Evolutionary conservation across 2,329 filamentous ascomycete genomes (phyloP), one percentile per base, ranked within the genome.

Genomic region (Colletotrichum scovillei): DNA sequence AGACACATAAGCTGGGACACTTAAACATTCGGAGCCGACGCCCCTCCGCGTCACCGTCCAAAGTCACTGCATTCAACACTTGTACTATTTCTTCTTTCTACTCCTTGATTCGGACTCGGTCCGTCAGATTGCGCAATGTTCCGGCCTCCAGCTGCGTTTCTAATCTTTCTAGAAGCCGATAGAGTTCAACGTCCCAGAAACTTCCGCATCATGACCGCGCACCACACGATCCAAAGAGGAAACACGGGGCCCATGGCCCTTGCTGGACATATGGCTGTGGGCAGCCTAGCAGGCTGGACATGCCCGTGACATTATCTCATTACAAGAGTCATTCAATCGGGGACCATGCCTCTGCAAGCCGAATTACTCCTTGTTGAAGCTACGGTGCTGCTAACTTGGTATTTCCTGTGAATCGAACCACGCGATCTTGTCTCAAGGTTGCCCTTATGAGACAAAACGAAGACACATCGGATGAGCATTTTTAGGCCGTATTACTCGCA

Each of bases 381-480:
- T 53, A 26, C 24, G 32, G 26, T 49, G 3, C 26, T 26, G 14
- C 49, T 38, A 55, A 30, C 8, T 24, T 42, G 46, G 24, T 42
- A 32, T 66, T 66, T 59, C 42, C 42, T 56, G 24, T 56, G 8
- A 38, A 26, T 35, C 35, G 22, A 67, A 42, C 49, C 56, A 32
- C 46, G 49, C 46, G 35, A 26, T 16, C 28, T 12, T 62, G 49
- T 68, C 56, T 71, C 63, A 57, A 49, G 46, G 55, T 67, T 67
- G 12, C 60, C 28, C 56, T 32, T 32, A 52, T 46, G 49, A 63
- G 56, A 60, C 49, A 38, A 22, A 49, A 22, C 35, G 53, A 26
- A 42, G 38, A 72, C 24, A 62, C 56, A 72, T 35, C 49, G 16
- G 69, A 68, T 19, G 57, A 53, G 32, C 22, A 19, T 24, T 57